Base-by-base conservation (phyloP, 2,329 filamentous ascomycete species). In the Microascus cirrosus region DNA sequence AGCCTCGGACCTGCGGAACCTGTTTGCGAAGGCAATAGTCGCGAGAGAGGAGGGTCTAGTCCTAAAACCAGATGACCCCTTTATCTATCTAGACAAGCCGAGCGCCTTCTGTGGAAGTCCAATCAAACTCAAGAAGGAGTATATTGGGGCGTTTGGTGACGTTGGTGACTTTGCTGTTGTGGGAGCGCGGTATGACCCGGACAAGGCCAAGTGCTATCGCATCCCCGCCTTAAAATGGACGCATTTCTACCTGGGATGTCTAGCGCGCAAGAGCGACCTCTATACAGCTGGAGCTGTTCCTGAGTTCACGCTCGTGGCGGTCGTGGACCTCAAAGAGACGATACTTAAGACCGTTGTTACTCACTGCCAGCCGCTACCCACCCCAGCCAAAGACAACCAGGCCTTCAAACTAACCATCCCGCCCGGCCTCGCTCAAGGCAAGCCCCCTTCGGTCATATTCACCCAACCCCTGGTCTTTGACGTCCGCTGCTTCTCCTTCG, bases 111-210 rank as follows among this genome's bases (percentile, higher is more conserved):
- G 69, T 2, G 74, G 74, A 15, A 76, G 73, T 59, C 87, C 84
- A 67, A 89, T 96, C 65, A 96, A 96, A 70, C 70, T 96, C 50
- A 96, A 96, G 70, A 90, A 90, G 65, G 89, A 94, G 65, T 95
- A 95, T 64, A 72, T 95, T 42, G 77, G 80, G 28, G 83, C 83
- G 2, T 82, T 93, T 66, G 90, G 90, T 1, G 91, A 95, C 60
- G 83, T 90, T 34, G 88, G 88, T 11, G 92, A 96, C 68, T 89
- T 96, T 66, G 85, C 87, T 1, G 78, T 93, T 1, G 74, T 96
- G 2, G 91, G 89, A 0, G 91, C 83, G 6, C 82, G 83, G 20
- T 91, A 87, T 63, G 81, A 90, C 62, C 73, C 86, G 2, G 73
- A 77, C 55, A 81, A 83, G 61, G 87, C 85, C 8, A 77, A 75